phyloP scores from a whole-genome alignment of 768 basidiomycete genomes.

The Pleurotus ostreatus region DNA sequence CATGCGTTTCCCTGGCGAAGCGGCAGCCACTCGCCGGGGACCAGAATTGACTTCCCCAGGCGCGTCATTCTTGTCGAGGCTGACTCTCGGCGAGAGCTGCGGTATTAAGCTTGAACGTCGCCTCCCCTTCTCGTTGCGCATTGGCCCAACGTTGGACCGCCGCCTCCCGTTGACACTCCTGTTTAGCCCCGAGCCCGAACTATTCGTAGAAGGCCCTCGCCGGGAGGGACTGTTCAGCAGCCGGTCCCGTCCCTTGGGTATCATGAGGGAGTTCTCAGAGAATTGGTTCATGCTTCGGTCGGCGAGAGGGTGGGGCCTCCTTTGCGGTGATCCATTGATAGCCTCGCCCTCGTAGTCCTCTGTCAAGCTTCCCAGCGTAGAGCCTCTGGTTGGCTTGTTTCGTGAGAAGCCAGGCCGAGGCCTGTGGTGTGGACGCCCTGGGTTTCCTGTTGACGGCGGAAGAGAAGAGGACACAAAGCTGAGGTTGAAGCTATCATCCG shows the following conservation, averaged over 20 bases:
- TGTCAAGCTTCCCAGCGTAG: conserved; percentile 56
- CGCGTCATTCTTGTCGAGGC: conserved; percentile 21
- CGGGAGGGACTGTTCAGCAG: conserved; percentile 40
- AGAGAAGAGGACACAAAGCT: conserved; percentile 45
- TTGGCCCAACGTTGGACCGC: conserved; percentile 73
- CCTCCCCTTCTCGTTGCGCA: conserved; percentile 67
- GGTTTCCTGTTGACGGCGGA: conserved; percentile 29
- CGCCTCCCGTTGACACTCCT: conserved; percentile 41
- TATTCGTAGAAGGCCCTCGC: conserved; percentile 38
- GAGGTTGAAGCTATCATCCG: conserved; percentile 68
- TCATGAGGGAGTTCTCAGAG: conserved; percentile 24
- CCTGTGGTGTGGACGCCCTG: conserved; percentile 50
- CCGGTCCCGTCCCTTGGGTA: conserved; percentile 37
- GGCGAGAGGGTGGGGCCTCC: conserved; percentile 44
- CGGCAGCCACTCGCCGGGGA: conserved; percentile 33
- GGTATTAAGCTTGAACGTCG: conserved; percentile 81
- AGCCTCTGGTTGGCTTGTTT: conserved; percentile 35
- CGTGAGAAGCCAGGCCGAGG: conserved; percentile 70
- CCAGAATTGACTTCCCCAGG: conserved; percentile 15
- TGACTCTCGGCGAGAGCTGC: conserved; percentile 51
- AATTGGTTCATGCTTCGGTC: conserved; percentile 64
- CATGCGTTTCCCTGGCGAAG: conserved; percentile 57
- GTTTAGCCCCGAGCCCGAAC: conserved; percentile 14
- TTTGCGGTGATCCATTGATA: conserved; percentile 21
- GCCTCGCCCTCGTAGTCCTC: conserved; percentile 63